phyloP scores from a whole-genome alignment of 805 yeast genomes.

The Lachancea lanzarotensis region DNA sequence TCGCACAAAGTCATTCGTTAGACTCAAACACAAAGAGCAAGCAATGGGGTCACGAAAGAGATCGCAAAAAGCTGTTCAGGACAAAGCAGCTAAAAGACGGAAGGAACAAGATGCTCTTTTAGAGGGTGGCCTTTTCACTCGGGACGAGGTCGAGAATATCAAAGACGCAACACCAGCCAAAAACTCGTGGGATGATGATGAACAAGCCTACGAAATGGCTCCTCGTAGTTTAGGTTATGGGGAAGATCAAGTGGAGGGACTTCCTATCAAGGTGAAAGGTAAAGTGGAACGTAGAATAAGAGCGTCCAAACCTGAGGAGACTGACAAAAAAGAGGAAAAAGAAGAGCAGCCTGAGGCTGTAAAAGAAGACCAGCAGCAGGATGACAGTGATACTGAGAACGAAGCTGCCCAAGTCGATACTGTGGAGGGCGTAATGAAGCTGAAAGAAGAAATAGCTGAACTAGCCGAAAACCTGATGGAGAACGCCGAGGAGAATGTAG shows the following conservation, averaged over 20 bases:
- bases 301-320: slow-evolving; percentile 19
- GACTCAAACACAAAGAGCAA: background rate
- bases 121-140: slow-evolving; percentile 21
- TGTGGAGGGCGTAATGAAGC: slow-evolving; percentile 47
- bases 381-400: slow-evolving; percentile 19
- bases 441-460: slow-evolving; percentile 80
- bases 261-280: slow-evolving; percentile 80
- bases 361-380: slow-evolving; percentile 14
- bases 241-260: slow-evolving; percentile 49
- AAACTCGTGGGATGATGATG: slow-evolving; percentile 60
- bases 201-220: slow-evolving; percentile 67
- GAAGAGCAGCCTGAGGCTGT: slow-evolving; percentile 16
- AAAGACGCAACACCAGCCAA: slow-evolving; percentile 9
- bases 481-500: slow-evolving; percentile 81
- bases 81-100: slow-evolving; percentile 27
- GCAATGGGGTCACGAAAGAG: slow-evolving; percentile 26
- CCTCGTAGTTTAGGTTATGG: slow-evolving; percentile 54
- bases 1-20: background rate
- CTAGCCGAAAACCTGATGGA: slow-evolving; percentile 72
- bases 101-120: slow-evolving; percentile 29
- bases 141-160: slow-evolving; percentile 17
- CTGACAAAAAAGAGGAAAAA: slow-evolving; percentile 8
- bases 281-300: slow-evolving; percentile 58
- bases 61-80: slow-evolving; percentile 22
- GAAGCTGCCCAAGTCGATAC: slow-evolving; percentile 37